Evolutionary conservation across 495 filamentous ascomycete species (phyloP), one percentile per base, ranked within the genome.

Genomic region (Trichoderma orchidacearum): DNA sequence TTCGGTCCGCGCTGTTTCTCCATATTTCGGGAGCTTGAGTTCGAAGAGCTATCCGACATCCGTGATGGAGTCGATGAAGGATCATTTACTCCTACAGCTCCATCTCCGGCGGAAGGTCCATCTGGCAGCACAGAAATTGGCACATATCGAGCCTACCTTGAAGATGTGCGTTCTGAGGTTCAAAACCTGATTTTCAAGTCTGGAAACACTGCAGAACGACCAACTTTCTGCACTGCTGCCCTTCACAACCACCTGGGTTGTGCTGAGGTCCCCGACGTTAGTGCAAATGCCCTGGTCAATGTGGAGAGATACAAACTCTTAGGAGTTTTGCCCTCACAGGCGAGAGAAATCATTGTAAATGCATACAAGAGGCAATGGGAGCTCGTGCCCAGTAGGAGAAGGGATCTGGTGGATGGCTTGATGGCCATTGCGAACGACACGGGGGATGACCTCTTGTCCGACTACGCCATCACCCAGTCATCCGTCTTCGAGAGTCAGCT

Each of bases 1-100:
- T 86, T 91, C 64, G 86, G 87, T 13, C 69, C 68, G 25, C 74
- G 80, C 17, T 87, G 86, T 64, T 71, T 80, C 56, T 69, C 77
- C 30, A 62, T 91, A 31, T 72, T 91, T 32, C 73, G 74, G 51
- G 82, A 78, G 34, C 66, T 90, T 3, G 85, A 79, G 3, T 92
- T 90, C 61, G 58, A 64, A 12, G 66, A 70, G 30, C 51, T 51
- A 7, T 56, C 62, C 8, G 64, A 67, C 15, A 53, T 58, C 7
- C 53, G 31, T 27, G 65, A 70, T 9, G 55, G 62, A 2, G 62
- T 65, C 17, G 35, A 58, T 0, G 56, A 63, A 9, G 58, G 58
- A 38, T 69, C 60, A 62, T 31, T 67, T 3, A 62, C 63, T 1
- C 45, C 45, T 23, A 36, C 41, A 17, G 18, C 30, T 17, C 45